These are phyloP conservation scores for Rugosomyces carneus DNA, from an alignment of 1,284 basidiomycete genomes.

Conservation along the genomic window DNA sequence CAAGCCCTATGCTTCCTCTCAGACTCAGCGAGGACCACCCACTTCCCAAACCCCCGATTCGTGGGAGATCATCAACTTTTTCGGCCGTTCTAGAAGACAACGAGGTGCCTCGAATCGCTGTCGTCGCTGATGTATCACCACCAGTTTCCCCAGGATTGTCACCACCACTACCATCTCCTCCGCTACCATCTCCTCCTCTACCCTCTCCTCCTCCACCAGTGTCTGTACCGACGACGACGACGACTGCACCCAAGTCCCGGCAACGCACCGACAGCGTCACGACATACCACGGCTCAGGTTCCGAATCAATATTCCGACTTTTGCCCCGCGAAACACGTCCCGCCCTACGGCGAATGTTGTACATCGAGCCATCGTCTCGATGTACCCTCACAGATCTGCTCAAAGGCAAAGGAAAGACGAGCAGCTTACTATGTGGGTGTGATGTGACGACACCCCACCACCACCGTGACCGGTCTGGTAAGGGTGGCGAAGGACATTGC, in stretches of 20 bases:
- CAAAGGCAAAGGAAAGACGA: constrained; percentile 71
- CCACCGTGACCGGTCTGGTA: constrained; percentile 20
- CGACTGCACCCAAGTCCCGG: constrained; percentile 30
- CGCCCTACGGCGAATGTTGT: constrained; percentile 91
- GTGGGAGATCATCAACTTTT: constrained; percentile 15
- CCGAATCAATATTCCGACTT: constrained; percentile 98
- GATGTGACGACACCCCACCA: constrained; percentile 15
- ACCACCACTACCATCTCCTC: not conserved
- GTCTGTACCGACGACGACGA: too few species aligned
- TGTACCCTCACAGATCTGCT: constrained; percentile 94
- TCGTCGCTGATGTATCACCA: not conserved
- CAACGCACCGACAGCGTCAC: constrained; percentile 56
- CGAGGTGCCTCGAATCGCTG: constrained; percentile 10
- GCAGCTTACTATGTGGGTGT: constrained; percentile 78
- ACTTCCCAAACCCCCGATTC: constrained; percentile 9
- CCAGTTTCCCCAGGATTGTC: constrained; percentile 18
- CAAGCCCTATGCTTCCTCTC: constrained; percentile 25
- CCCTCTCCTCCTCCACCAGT: not conserved
- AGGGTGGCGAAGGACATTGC: constrained; percentile 36
- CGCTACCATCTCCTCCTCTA: not conserved
- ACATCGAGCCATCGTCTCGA: constrained; percentile 81
- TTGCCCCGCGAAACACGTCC: constrained; percentile 88
- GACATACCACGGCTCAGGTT: constrained; percentile 81
- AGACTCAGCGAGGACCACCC: constrained; percentile 18
- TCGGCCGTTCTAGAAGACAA: constrained; percentile 11